Conservation (phyloP, 352 stramenopile species). For the Pythium biforme region DNA sequence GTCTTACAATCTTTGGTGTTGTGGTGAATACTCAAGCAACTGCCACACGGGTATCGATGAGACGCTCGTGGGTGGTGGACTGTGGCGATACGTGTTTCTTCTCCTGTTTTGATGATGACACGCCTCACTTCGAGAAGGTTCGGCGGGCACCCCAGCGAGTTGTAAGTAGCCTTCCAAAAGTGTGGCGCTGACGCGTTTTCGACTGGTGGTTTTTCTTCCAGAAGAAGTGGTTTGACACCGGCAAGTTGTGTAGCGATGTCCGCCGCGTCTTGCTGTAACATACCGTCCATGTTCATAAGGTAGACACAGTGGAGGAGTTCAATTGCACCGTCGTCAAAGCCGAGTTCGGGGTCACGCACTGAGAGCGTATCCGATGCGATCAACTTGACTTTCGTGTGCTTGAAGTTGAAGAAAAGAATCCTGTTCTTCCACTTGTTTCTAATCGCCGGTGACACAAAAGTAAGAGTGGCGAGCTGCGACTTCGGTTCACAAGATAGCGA, state of each 20-base stretch:
- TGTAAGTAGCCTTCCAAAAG: not conserved
- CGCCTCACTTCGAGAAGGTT: not conserved
- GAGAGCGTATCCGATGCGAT: not conserved
- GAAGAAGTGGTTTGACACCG: not conserved
- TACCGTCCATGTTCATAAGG: not conserved
- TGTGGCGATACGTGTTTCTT: not conserved
- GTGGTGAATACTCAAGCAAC: not conserved
- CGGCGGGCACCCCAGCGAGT: not conserved
- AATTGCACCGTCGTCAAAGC: not conserved
- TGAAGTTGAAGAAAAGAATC: not conserved
- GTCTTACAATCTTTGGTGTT: not conserved
- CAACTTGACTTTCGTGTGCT: not conserved
- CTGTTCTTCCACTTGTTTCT: conserved; percentile 5
- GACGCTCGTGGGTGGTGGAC: not conserved
- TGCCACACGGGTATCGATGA: not conserved
- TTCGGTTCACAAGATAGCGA: not conserved
- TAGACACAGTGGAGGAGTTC: not conserved
- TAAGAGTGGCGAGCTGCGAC: not conserved
- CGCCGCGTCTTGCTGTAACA: not conserved
- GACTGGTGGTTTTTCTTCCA: not conserved
- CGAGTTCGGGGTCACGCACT: not conserved
- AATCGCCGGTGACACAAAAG: not conserved
- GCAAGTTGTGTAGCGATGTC: not conserved
- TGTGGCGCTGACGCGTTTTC: not conserved
- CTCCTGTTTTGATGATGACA: not conserved